phyloP scores from a whole-genome alignment of 2,329 filamentous ascomycete genomes.

The Harringtonia lauricola region DNA sequence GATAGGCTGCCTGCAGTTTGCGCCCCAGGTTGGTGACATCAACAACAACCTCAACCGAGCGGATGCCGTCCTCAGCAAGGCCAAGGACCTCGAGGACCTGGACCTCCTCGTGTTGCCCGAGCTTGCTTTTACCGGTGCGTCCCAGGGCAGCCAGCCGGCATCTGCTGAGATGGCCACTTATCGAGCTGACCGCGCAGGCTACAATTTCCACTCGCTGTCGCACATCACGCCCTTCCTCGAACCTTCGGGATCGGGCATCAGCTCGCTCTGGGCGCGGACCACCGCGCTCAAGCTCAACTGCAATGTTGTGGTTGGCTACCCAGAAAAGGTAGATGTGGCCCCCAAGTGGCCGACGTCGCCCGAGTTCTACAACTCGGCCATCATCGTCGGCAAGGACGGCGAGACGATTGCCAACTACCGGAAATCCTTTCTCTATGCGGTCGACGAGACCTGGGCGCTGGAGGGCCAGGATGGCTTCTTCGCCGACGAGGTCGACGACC shows the following conservation, averaged over 20 bases:
- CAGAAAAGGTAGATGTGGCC: conserved; percentile 50
- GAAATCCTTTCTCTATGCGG: conserved; percentile 47
- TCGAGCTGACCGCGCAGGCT: conserved; percentile 38
- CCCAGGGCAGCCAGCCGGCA: neutral
- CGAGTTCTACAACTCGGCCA: conserved; percentile 44
- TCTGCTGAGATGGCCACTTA: too few relatives aligned
- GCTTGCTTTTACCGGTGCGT: conserved; percentile 61
- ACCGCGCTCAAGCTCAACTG: conserved; percentile 57
- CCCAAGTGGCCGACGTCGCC: conserved; percentile 37
- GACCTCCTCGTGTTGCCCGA: conserved; percentile 68
- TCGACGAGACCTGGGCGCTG: conserved; percentile 50
- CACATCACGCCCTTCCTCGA: conserved; percentile 63
- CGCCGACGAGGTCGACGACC: conserved; percentile 27
- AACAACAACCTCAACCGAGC: conserved; percentile 60
- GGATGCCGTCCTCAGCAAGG: conserved; percentile 47
- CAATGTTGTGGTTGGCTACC: conserved; percentile 61
- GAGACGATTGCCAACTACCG: conserved; percentile 51
- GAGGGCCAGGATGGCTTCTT: conserved; percentile 43
- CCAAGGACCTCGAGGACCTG: conserved; percentile 44
- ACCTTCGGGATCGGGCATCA: conserved; percentile 51
- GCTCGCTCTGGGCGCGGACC: conserved; percentile 59
- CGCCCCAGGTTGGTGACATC: conserved; percentile 57
- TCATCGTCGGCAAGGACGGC: conserved; percentile 46
- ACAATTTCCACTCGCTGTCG: conserved; percentile 62
- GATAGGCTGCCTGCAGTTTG: conserved; percentile 53